Base-by-base conservation (phyloP, 2,329 filamentous ascomycete genomes). In the Chalaropsis ovoidea region DNA sequence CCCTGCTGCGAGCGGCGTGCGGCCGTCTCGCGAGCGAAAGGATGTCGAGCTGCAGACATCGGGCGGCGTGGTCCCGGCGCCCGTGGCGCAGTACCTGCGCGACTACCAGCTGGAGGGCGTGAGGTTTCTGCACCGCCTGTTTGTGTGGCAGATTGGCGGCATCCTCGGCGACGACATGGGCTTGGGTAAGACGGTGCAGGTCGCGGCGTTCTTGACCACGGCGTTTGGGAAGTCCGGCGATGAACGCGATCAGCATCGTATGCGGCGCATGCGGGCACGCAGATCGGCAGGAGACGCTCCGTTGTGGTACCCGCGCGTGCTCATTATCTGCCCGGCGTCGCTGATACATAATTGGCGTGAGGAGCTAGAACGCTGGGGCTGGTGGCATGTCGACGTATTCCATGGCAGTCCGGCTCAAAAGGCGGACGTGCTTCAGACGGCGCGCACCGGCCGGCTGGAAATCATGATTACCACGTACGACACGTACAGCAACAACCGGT, bases 121-220 rank as follows among this genome's bases (percentile, higher is more conserved):
- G 15, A 81, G 83, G 41, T 97, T 96, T 71, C 79, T 99, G 7
- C 92, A 97, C 73, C 83, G 89, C 67, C 82, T 89, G 24, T 97
- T 97, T 72, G 87, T 96, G 3, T 93, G 90, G 69, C 94, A 99
- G 72, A 87, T 87, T 70, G 94, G 94, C 0, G 90, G 89, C 1
- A 89, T 99, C 24, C 80, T 99, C 0, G 92, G 93, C 2, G 94
- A 99, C 72, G 94, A 99, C 72, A 99, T 99, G 94, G 94, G 94
- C 22, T 76, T 99, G 41, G 94, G 94, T 0, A 99, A 99, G 75
- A 99, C 94, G 0, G 90, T 99, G 1, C 94, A 99, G 74, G 90
- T 99, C 31, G 94, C 91, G 66, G 89, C 92, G 0, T 97, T 99
- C 69, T 78, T 99, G 24, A 89, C 90, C 0, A 90, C 86, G 0